Evolutionary conservation across 257 asterid species (phyloP), one percentile per base, ranked within the genome.

Genomic region (Solanum verrucosum): DNA sequence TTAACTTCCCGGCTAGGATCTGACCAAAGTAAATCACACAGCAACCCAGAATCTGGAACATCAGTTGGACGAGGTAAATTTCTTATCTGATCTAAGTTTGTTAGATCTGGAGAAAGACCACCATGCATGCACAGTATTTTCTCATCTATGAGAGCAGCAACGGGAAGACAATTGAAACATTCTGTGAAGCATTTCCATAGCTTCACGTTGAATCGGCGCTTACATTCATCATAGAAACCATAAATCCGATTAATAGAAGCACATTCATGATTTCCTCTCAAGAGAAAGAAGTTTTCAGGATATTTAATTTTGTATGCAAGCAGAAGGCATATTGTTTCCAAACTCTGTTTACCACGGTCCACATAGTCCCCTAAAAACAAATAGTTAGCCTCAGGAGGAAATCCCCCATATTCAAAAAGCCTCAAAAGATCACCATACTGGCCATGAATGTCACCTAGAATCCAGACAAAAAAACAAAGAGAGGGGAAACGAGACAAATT

Each of bases 71-170:
- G 97, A 87, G 94, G 84, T 89, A 93, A 89, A 88, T 88, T 94
- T 90, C 97, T 91, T 89, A 94, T 94, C 89, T 92, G 95, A 88
- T 94, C 95, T 87, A 94, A 89, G 88, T 94, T 85, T 52, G 95
- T 92, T 56, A 94, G 91, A 74, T 94, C 96, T 13, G 97, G 97
- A 90, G 97, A 94, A 87, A 94, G 95, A 90, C 97, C 97, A 38
- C 97, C 97, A 86, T 94, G 97, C 97, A 94, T 94, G 90, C 97
- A 94, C 86, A 94, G 95, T 84, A 94, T 94, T 88, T 94, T 94
- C 88, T 93, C 97, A 87, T 94, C 97, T 88, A 94, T 93, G 89
- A 94, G 92, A 86, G 95, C 97, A 81, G 97, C 95, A 88, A 94
- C 97, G 34, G 97, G 97, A 89, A 94, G 95, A 93, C 95, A 94